Evolutionary conservation across 768 basidiomycete genomes (phyloP).

Genomic region (Termitomyces sp.): DNA sequence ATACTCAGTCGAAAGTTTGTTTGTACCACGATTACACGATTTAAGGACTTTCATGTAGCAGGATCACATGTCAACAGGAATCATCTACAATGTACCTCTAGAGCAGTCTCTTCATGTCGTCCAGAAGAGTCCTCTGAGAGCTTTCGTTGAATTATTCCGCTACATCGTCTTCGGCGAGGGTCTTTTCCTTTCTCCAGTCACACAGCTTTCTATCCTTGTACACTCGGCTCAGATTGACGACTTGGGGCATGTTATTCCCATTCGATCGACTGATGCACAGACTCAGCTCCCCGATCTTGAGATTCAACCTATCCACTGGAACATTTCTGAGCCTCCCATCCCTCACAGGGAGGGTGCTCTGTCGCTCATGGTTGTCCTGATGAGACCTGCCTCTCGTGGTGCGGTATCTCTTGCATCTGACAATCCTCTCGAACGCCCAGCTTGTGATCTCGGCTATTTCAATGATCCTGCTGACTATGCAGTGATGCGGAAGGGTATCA

Average conservation of each 20-base stretch:
- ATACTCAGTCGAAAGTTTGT: background rate
- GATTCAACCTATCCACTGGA: conserved; percentile 23
- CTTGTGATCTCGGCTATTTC: conserved; percentile 24
- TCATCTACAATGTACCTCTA: conserved; percentile 26
- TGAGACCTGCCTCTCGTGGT: conserved; percentile 18
- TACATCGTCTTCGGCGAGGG: conserved; percentile 30
- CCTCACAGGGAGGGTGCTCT: conserved; percentile 16
- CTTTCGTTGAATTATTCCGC: conserved; percentile 24
- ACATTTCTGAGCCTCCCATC: conserved; percentile 2
- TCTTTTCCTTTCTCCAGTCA: conserved; percentile 15
- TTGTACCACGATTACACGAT: too few relatives aligned
- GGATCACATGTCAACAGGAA: conserved; percentile 32
- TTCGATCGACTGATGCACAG: conserved; percentile 5
- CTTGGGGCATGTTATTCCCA: background rate
- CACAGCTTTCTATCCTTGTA: conserved; percentile 2
- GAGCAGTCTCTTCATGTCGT: conserved; percentile 25
- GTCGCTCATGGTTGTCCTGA: conserved; percentile 12
- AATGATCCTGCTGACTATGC: conserved; percentile 18
- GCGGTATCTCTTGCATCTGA: conserved; percentile 20
- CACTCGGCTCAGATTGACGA: conserved; percentile 1
- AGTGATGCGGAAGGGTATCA: conserved; percentile 20
- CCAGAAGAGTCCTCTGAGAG: conserved; percentile 17
- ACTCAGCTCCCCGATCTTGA: conserved; percentile 35
- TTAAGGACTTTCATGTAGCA: conserved; percentile 16
- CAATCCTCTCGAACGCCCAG: conserved; percentile 23